Evolutionary conservation across 495 filamentous ascomycete genomes (phyloP), one percentile per base, ranked within the genome.

Genomic region (Wilcoxina mikolae): DNA sequence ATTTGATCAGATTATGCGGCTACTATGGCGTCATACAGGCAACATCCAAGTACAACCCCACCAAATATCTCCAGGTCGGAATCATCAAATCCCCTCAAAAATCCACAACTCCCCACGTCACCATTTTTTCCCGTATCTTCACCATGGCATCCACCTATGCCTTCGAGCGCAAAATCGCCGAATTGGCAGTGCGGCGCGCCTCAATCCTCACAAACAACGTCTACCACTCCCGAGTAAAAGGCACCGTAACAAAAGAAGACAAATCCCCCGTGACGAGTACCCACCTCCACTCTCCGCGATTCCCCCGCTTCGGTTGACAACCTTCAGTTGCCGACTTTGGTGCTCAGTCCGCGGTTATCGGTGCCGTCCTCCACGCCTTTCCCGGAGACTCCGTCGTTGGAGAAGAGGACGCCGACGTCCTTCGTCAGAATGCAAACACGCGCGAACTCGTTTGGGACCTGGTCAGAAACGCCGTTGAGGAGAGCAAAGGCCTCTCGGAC

Each of bases 341-440:
- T 60, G 91, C 93, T 52, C 91, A 98, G 72, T 93, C 93, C 33
- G 76, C 96, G 57, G 93, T 96, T 65, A 94, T 96, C 61, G 76
- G 80, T 54, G 88, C 91, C 45, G 79, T 98, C 56, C 79, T 81
- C 70, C 76, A 82, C 68, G 85, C 84, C 67, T 96, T 98, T 74
- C 91, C 91, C 35, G 64, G 78, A 12, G 91, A 98, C 65, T 81
- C 87, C 69, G 83, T 96, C 54, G 87, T 95, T 27, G 91, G 84
- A 54, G 91, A 99, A 70, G 91, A 99, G 71, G 93, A 99, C 66
- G 80, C 91, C 0, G 78, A 75, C 57, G 74, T 78, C 46, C 74
- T 98, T 56, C 78, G 85, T 28, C 69, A 78, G 31, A 80, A 96
- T 58, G 69, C 70, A 17, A 66, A 70, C 17, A 70, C 93, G 58